Conservation (phyloP, 2,329 filamentous ascomycete genomes). For the Talaromyces funiculosus region DNA sequence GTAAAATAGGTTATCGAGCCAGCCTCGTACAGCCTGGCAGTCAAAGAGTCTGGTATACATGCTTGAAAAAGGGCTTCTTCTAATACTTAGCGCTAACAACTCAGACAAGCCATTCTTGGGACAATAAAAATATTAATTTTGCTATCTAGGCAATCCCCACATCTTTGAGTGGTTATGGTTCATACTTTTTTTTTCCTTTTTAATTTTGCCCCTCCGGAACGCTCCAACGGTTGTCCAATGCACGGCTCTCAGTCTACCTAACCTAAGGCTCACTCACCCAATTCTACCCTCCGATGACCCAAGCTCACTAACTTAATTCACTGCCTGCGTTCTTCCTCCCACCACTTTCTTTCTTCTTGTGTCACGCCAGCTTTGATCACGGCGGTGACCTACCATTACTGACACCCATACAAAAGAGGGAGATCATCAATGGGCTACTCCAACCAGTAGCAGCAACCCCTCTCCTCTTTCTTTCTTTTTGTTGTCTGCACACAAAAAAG, state of each 20-base stretch:
- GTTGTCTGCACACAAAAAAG: not conserved
- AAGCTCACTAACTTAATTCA: slow-evolving; percentile 1
- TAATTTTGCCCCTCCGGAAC: slow-evolving; percentile 5
- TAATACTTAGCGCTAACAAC: too few species aligned
- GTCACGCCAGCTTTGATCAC: not conserved
- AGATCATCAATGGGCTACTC: not conserved
- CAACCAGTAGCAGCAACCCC: not conserved
- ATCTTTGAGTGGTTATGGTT: not conserved
- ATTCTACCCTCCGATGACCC: slow-evolving; percentile 1
- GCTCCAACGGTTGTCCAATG: not conserved
- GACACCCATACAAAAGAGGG: not conserved
- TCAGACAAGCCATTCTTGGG: not conserved
- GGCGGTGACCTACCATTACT: not conserved
- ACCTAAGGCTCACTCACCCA: not conserved
- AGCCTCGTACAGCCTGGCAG: not conserved
- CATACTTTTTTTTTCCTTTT: not conserved
- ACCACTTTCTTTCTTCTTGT: not conserved
- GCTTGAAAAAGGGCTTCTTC: not conserved
- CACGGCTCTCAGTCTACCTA: too few species aligned
- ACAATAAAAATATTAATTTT: not conserved
- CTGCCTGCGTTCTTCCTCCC: not conserved
- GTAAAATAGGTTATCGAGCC: not conserved
- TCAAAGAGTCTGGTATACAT: not conserved
- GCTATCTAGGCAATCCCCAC: not conserved
- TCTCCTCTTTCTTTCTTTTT: not conserved